A percentile compares a stretch with the other conserved stretches of the same genome.
Evolutionary conservation across 2,329 filamentous ascomycete species (phyloP).

Genomic region (Colletotrichum paranaense): DNA sequence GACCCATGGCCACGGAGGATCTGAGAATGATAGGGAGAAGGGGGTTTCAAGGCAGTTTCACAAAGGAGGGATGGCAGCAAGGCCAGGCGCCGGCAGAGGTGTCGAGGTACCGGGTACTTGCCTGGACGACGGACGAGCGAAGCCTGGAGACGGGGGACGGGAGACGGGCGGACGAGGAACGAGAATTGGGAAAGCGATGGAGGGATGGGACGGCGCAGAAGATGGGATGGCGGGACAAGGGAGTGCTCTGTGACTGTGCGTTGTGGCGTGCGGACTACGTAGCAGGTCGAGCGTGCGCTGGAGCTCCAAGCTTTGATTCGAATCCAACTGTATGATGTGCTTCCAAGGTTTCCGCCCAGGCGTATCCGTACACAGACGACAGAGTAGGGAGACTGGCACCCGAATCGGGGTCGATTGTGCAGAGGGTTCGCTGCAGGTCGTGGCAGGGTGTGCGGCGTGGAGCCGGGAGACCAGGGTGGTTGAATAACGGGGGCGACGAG

Average conservation of each 20-base stretch:
- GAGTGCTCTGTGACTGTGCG: conserved; percentile 1
- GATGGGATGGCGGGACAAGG: conserved; percentile 31
- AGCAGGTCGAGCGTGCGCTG: neutral
- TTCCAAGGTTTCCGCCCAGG: conserved; percentile 1
- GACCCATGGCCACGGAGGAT: conserved; percentile 29
- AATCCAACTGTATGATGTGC: conserved; percentile 30
- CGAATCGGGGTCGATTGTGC: conserved; percentile 7
- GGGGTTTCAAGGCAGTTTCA: conserved; percentile 35
- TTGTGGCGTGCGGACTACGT: neutral
- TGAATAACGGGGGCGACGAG: conserved; percentile 14
- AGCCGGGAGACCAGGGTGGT: conserved; percentile 29
- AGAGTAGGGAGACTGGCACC: neutral
- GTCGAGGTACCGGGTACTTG: conserved; percentile 32
- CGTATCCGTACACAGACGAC: no score
- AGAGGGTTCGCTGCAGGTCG: neutral
- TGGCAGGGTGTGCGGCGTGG: conserved; percentile 28
- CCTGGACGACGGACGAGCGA: neutral
- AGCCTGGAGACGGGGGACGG: conserved; percentile 11
- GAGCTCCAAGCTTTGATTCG: conserved; percentile 23
- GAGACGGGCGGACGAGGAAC: conserved; percentile 30
- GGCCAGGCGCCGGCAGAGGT: conserved; percentile 6
- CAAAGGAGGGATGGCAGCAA: conserved; percentile 21
- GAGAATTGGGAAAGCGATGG: conserved; percentile 20
- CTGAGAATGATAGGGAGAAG: conserved; percentile 34
- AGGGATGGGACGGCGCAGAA: conserved; percentile 18